Base-by-base conservation (phyloP, 495 filamentous ascomycete species). In the Penicillium flavigenum region DNA sequence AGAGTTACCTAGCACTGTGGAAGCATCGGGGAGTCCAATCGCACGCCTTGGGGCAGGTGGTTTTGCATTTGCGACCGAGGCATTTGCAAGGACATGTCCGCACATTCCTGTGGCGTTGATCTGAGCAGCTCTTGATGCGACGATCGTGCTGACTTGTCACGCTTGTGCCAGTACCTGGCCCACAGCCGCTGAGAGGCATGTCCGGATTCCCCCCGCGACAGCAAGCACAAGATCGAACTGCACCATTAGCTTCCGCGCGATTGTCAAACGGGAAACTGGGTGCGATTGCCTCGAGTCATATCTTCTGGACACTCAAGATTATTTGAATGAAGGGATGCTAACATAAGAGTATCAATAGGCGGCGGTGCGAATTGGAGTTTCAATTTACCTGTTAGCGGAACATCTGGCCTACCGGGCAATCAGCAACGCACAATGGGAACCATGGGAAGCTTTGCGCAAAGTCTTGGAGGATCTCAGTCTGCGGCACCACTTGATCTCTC, bases 371-470 rank as follows among this genome's bases (percentile, higher is more conserved):
- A 82, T 63, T 92, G 89, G 89, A 86, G 84, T 24, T 91, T 90
- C 74, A 86, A 86, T 53, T 78, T 88, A 62, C 86, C 89, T 48
- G 86, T 90, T 79, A 84, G 87, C 47, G 83, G 84, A 62, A 81
- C 83, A 60, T 77, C 81, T 51, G 80, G 81, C 51, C 72, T 86
- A 51, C 79, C 78, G 63, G 77, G 74, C 63, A 72, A 81, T 68
- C 85, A 84, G 75, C 72, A 87, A 74, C 74, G 86, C 76, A 72
- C 83, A 76, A 76, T 80, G 48, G 79, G 80, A 71, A 75, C 76
- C 7, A 78, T 85, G 66, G 78, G 82, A 31, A 92, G 86, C 63
- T 95, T 94, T 72, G 90, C 90, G 54, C 90, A 93, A 70, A 90
- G 87, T 65, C 79, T 94, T 62, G 84, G 84, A 57, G 87, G 83